Evolutionary conservation across 306 rosid species (phyloP).

Genomic region (Gastrolobium villosum): DNA sequence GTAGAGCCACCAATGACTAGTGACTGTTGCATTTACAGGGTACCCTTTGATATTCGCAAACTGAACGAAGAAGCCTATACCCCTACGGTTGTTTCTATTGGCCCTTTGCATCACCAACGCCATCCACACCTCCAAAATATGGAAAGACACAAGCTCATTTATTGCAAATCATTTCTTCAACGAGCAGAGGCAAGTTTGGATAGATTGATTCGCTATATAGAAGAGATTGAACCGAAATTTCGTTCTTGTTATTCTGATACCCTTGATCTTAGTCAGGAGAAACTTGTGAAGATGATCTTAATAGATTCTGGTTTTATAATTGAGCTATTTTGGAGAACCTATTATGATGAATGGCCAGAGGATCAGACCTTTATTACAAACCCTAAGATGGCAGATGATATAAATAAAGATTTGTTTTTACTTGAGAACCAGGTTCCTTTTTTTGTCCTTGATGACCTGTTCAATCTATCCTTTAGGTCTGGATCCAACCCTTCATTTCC

Average conservation of each 20-base stretch:
- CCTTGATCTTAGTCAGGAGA: background rate
- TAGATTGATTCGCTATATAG: background rate
- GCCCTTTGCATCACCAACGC: conserved; percentile 45
- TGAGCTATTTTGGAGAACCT: conserved; percentile 26
- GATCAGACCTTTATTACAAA: background rate
- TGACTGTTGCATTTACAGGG: conserved; percentile 49
- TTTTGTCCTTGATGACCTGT: conserved; percentile 20
- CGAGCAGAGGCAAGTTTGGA: background rate
- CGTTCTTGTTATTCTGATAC: conserved; percentile 43
- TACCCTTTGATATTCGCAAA: too few relatives aligned
- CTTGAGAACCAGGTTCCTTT: conserved; percentile 53
- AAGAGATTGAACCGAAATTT: background rate
- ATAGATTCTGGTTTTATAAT: conserved; percentile 46
- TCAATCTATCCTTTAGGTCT: background rate
- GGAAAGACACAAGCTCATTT: conserved; percentile 38
- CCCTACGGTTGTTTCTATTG: conserved; percentile 55
- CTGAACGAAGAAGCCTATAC: conserved; percentile 47
- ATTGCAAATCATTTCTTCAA: conserved; percentile 27
- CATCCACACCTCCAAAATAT: conserved; percentile 35
- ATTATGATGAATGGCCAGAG: background rate
- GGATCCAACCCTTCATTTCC: conserved; percentile 1
- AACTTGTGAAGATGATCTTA: conserved; percentile 43
- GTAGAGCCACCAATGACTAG: background rate
- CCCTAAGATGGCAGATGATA: conserved; percentile 32
- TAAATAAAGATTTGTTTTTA: conserved; percentile 40